These are phyloP conservation scores for Erodium maritimum DNA, from an alignment of 345 rosid species.

Conservation along the genomic window DNA sequence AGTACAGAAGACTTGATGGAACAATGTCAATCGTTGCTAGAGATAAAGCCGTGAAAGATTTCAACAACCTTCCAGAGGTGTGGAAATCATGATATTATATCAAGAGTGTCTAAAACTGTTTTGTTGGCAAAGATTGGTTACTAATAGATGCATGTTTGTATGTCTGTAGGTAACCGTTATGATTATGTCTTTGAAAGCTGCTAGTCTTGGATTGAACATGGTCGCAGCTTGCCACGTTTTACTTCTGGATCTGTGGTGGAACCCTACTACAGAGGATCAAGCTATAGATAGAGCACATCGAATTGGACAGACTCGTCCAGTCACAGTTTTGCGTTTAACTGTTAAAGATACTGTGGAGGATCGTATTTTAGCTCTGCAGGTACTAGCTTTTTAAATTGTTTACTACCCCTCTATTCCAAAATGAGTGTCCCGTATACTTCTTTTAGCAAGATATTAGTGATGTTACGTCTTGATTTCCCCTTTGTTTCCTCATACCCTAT, in stretches of 20 bases:
- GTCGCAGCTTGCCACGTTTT: slow-evolving; percentile 92
- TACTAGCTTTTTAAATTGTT: slow-evolving; percentile 1
- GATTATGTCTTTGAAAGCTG: slow-evolving; percentile 97
- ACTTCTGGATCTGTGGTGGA: slow-evolving; percentile 95
- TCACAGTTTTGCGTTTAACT: slow-evolving; percentile 73
- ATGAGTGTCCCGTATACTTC: too few species aligned
- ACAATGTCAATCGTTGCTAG: slow-evolving; percentile 89
- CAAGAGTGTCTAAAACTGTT: too few species aligned
- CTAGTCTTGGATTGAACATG: slow-evolving; percentile 95
- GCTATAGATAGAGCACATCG: slow-evolving; percentile 99
- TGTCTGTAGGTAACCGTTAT: slow-evolving; percentile 64
- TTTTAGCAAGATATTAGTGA: too few species aligned
- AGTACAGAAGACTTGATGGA: slow-evolving; percentile 94
- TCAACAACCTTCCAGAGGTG: slow-evolving; percentile 83
- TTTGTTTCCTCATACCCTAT: too few species aligned
- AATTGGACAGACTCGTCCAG: slow-evolving; percentile 89
- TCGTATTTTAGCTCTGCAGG: slow-evolving; percentile 88
- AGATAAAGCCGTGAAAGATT: slow-evolving; percentile 96
- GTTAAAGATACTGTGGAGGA: slow-evolving; percentile 88
- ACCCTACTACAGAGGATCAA: slow-evolving; percentile 95
- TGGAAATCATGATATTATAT: slow-evolving; percentile 2
- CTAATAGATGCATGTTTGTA: background rate
- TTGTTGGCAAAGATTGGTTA: background rate
- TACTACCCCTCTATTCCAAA: too few species aligned
- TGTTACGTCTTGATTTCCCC: too few species aligned